Evolutionary conservation across 257 asterid species (phyloP), one percentile per base, ranked within the genome.

Genomic region (Nicotiana tabacum): DNA sequence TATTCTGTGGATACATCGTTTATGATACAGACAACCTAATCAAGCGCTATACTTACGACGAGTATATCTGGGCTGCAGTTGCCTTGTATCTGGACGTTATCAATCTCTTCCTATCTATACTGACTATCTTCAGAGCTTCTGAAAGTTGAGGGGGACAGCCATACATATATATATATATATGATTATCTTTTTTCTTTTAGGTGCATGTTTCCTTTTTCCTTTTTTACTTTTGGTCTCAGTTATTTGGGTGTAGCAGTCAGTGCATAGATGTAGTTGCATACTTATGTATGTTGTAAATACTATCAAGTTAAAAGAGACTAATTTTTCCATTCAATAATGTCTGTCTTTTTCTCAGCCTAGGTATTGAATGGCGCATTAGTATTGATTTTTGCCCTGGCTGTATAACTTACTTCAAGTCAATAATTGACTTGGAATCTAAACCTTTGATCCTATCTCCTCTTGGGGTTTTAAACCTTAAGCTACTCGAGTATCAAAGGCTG

Each of bases 21-120:
- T 87, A 70, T n/a, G 93, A 93, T 61, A 90, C 97, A 0, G 88
- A 86, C 30, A 84, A 68, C 67, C 66, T 90, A 85, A 92, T 92
- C 89, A 88, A 88, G 79, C 87, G 91, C 9, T 77, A 88, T 72
- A 32, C 87, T 8, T 91, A 90, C 39, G 93, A 92, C 5, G 84
- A 92, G 2, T 90, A 89, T 77, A 92, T 93, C 9, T 90, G 92
- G 97, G 98, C 98, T 62, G 83, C 95, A 0, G 68, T 90, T 13
- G 7, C 70, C 1, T 78, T 91, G 82, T 92, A 92, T 80, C 76
- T 93, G 39, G 98, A 93, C 74, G 72, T 93, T 84, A 80, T 90
- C 83, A 87, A 87, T 72, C 85, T 92, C 69, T 92, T 91, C 83
- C 48, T 87, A 1, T 62, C 84, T 2, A 77, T 90, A 81, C 46